phyloP scores from a whole-genome alignment of 2,329 filamentous ascomycete genomes.

The Apiospora rasikravindrae region DNA sequence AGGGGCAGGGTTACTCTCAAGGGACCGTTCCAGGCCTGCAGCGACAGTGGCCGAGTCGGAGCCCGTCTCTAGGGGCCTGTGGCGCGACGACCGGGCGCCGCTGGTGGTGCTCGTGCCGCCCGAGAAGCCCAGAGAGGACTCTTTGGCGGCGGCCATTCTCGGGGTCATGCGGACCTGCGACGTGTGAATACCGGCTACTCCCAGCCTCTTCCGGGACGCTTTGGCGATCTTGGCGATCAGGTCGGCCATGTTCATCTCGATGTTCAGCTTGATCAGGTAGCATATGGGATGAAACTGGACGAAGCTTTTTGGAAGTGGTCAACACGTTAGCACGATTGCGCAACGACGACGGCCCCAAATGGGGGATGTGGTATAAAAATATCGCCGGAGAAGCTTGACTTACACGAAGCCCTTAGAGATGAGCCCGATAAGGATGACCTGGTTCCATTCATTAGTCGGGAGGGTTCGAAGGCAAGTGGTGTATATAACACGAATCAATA shows the following conservation, averaged over 20 bases:
- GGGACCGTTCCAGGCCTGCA: not conserved
- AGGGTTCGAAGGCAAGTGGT: not conserved
- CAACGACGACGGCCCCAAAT: not conserved
- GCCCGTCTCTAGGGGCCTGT: not conserved
- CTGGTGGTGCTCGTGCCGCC: slow-evolving; percentile 6
- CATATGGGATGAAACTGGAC: slow-evolving; percentile 13
- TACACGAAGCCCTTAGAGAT: slow-evolving; percentile 3
- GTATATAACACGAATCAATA: not conserved
- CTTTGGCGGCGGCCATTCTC: not conserved
- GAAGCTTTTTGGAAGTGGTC: not conserved
- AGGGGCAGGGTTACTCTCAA: not conserved
- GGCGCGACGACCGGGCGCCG: not conserved
- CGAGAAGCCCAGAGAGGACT: not conserved
- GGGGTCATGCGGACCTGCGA: slow-evolving; percentile 12
- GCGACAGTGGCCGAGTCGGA: not conserved
- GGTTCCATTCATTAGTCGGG: not conserved
- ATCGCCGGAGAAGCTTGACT: not conserved
- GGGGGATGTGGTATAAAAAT: not conserved
- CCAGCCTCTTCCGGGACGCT: not conserved
- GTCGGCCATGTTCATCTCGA: slow-evolving; percentile 57
- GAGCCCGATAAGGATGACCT: not conserved
- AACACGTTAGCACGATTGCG: not conserved
- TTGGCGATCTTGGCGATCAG: slow-evolving; percentile 47
- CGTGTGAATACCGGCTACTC: not conserved
- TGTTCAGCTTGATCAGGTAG: slow-evolving; percentile 43